Base-by-base conservation (phyloP, 192 early-diverging fungal species). In the Thoreauomyces humboldtii region DNA sequence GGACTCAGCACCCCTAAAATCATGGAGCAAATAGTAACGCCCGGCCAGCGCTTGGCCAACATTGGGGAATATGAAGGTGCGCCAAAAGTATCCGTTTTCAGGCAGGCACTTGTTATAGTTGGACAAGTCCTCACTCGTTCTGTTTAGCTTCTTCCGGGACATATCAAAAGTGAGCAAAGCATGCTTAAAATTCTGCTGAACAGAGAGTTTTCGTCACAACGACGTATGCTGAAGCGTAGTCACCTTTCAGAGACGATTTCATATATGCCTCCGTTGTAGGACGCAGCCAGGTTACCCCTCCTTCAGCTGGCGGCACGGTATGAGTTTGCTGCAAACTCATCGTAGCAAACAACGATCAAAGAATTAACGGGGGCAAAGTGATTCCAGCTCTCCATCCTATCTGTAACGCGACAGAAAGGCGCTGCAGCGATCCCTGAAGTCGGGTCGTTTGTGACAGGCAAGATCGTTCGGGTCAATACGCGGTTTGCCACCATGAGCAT, bases 391-490 rank as follows among this genome's bases (percentile, higher is more conserved):
- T n/a, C n/a, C n/a, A n/a, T n/a, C 1, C 28, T 59, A 11, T 32
- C 46, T 12, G 63, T 71, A 15, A 74, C 87, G 2, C 65, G 72
- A 9, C 59, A 71, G 22, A 71, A 58, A 32, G 54, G 63, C 22
- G 53, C 55, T 6, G 31, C 62, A n/a, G 51, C 76, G 14, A 62
- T 78, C 24, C 96, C 96, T 5, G 80, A 86, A 25, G 70, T 81
- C 28, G 61, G 53, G 12, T 50, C 59, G 17, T 76, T 78, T 7
- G 85, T 95, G 9, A 92, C 88, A 1, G 92, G 92, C 21, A 91
- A 88, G 55, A 88, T 97, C 0, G 83, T 91, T 15, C 87, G 92
- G n/a, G 89, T 99, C 53, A 98, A 89, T 68, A 87, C 91, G 25
- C 86, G 83, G 5, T 83, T 88, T 19, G 96, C 96, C 1, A 85